Base-by-base conservation (phyloP, 1,284 basidiomycete genomes). In the Cutaneotrichosporon dermatis region DNA sequence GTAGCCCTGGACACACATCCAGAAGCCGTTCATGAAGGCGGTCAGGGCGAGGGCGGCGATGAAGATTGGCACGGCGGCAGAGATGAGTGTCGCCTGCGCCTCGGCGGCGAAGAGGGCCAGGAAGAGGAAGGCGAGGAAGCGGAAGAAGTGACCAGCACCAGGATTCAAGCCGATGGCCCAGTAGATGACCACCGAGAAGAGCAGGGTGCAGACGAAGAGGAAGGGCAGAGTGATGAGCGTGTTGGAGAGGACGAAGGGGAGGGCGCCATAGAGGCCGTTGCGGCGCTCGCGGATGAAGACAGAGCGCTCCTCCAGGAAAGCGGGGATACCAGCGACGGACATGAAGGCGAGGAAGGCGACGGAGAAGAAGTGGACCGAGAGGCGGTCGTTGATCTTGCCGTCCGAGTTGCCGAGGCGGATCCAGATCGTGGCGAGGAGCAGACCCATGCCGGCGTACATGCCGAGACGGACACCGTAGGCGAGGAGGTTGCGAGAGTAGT, bases 391-490 rank as follows among this genome's bases (percentile, higher is more conserved):
- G 63, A 82, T 77, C 61, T 75, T 71, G 10, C 66, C 62, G 35
- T 75, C 71, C 4, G 61, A 72, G 45, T 68, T 58, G 1, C 74
- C 80, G 36, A 86, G 79, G 43, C 78, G 76, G 40, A 86, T 80
- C 85, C 85, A 86, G 51, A 85, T 83, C 0, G 83, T 83, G 0
- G 82, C 85, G 43, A 85, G 76, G 76, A 85, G 80, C 3, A 84
- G 59, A 0, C 82, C 83, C 81, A 84, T 83, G 6, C 82, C 82
- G 68, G 66, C 70, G 62, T 86, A 87, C 84, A 87, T 86, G 35
- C 78, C 84, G 1, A 81, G 65, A 40, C 85, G 77, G 4, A 86
- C 80, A n/a, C 85, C 84, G 69, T 85, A 87, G 2, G 84, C 85
- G 39, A 87, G 75, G 2, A 86, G 66, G 68, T 86, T 66, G 40